Base-by-base conservation (phyloP, 768 basidiomycete genomes). In the Rhizopogon roseolus region DNA sequence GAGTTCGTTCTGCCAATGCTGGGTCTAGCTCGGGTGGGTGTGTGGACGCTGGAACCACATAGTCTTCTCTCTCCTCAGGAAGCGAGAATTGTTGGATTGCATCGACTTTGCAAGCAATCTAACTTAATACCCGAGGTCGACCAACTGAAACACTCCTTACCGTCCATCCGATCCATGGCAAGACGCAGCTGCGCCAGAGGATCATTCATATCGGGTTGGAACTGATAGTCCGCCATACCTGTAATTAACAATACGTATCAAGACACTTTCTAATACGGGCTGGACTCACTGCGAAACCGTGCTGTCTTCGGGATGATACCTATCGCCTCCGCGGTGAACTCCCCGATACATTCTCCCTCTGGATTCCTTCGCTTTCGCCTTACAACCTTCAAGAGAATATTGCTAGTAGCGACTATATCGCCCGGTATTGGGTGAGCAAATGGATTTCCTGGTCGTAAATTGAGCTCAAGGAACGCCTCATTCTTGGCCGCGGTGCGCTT, bases 191-290 rank as follows among this genome's bases (percentile, higher is more conserved):
- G 73, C 2, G 84, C 68, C 4, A 92, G 71, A 3, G 87, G 84
- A 62, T 96, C 93, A 13, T 81, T 67, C 65, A 76, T 71, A 53
- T 88, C 76, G 1, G 92, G 92, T 56, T 85, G 80, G 68, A 85
- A 97, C 68, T 97, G 94, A 66, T 84, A 97, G 67, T 98, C 96
- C 38, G 86, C 90, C 90, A 98, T 93, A 54, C 85, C 96, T 98
- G 54, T 32, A 52, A 16, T 48, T 48, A 14, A 19, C 10, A 10
- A 34, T 28, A 7, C 16, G 25, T 36, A 14, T 55, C 5, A 51
- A 44, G 37, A 38, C 19, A 13, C 16, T 41, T 51, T 19, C 41
- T 7, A 19, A 22, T 11, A 39, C 46, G 19, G 22, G 50, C 34
- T 25, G 17, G 9, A 76, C 87, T 71, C 64, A 95, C 96, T 87